phyloP scores from a whole-genome alignment of 768 basidiomycete species.

The Kwoniella bestiolae region DNA sequence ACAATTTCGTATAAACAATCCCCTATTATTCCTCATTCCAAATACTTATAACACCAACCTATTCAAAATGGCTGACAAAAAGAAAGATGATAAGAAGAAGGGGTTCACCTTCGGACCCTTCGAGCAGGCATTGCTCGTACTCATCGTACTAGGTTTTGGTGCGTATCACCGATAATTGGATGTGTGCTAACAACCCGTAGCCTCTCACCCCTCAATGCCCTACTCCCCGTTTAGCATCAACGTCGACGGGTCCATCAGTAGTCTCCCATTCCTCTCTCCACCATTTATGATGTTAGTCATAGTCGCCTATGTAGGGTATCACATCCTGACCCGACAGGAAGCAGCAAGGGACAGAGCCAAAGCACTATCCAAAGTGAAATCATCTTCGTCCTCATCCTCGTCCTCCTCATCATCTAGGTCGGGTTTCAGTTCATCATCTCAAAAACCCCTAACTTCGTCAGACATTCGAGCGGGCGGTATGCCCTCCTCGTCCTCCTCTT shows the following conservation, averaged over 20 bases:
- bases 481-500: constrained; percentile 14
- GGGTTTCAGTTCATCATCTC: constrained; percentile 1
- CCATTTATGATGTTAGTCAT: constrained; percentile 52
- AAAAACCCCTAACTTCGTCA: constrained; percentile 32
- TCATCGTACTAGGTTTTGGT: constrained; percentile 51
- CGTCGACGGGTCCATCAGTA: constrained; percentile 26
- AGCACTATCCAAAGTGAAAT: constrained; percentile 33
- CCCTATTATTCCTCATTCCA: background rate
- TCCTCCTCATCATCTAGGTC: constrained; percentile 27
- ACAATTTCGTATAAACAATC: too few relatives aligned
- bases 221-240: constrained; percentile 23
- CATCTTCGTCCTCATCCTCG: constrained; percentile 28
- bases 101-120: constrained; percentile 50
- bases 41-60: background rate
- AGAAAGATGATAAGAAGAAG: constrained; percentile 31
- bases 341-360: constrained; percentile 38
- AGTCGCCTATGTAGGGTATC: constrained; percentile 53
- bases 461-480: constrained; percentile 38
- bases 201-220: constrained; percentile 22
- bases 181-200: constrained; percentile 2
- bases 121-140: constrained; percentile 48
- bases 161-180: background rate
- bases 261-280: constrained; percentile 46
- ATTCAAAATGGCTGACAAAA: constrained; percentile 16
- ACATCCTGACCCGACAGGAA: constrained; percentile 50